Evolutionary conservation across 306 rosid genomes (phyloP).

Genomic region (Begonia masoniana): DNA sequence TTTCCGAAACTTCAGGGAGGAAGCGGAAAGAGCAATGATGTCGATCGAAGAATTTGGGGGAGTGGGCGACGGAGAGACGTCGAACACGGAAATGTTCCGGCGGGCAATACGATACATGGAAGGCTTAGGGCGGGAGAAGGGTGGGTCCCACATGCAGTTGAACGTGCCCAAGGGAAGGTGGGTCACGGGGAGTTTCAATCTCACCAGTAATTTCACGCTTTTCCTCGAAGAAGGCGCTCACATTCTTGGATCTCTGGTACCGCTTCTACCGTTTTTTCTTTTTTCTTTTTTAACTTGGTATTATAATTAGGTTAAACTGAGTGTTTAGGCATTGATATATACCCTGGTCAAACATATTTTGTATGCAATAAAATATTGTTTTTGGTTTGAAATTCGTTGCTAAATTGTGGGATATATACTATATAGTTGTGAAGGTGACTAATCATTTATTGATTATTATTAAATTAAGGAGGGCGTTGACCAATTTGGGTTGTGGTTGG

Average conservation of each 20-base stretch:
- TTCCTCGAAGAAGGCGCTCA: constrained; percentile 58
- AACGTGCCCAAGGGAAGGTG: constrained; percentile 57
- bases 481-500: not conserved
- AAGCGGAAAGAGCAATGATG: constrained; percentile 13
- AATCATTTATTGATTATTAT: no score
- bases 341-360: no score
- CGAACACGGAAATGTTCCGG: constrained; percentile 60
- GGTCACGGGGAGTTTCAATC: constrained; percentile 85
- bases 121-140: constrained; percentile 21
- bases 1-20: constrained; percentile 21
- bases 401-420: no score
- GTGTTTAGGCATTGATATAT: no score
- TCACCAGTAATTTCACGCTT: constrained; percentile 86
- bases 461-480: no score
- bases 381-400: no score
- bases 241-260: constrained; percentile 73
- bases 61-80: constrained; percentile 67
- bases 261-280: not conserved
- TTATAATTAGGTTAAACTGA: no score
- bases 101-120: constrained; percentile 51
- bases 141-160: constrained; percentile 54
- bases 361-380: no score
- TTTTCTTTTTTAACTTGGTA: not conserved
- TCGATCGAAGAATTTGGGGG: constrained; percentile 74
- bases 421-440: no score